Conservation (phyloP, 768 basidiomycete species). For the Pholiota microspora region DNA sequence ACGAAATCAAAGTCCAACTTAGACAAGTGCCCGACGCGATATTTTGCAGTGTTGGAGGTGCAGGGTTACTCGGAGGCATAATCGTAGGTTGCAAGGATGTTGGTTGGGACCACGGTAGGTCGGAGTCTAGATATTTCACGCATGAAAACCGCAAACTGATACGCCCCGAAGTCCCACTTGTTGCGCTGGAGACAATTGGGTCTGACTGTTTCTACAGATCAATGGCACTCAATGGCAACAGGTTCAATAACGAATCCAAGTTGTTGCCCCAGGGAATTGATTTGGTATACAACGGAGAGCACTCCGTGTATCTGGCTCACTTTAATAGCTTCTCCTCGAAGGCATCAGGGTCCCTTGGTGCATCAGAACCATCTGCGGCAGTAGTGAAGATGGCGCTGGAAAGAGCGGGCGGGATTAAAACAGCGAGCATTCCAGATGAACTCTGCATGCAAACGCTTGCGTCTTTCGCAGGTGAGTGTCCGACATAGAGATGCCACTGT, state of each 20-base stretch:
- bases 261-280: slow-evolving; percentile 40
- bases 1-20: slow-evolving; percentile 59
- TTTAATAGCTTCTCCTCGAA: slow-evolving; percentile 57
- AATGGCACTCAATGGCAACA: slow-evolving; percentile 51
- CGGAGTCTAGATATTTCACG: not conserved
- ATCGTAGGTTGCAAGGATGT: slow-evolving; percentile 61
- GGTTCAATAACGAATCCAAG: slow-evolving; percentile 29
- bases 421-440: slow-evolving; percentile 65
- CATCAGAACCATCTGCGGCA: slow-evolving; percentile 58
- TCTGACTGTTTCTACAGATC: slow-evolving; percentile 75
- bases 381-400: slow-evolving; percentile 67
- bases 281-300: slow-evolving; percentile 34
- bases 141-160: not conserved
- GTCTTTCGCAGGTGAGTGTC: slow-evolving; percentile 54
- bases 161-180: slow-evolving; percentile 50
- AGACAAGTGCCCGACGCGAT: slow-evolving; percentile 61
- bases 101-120: slow-evolving; percentile 69
- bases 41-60: slow-evolving; percentile 78
- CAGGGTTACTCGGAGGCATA: slow-evolving; percentile 67
- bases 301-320: slow-evolving; percentile 55
- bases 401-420: slow-evolving; percentile 52
- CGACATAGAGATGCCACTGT: not conserved
- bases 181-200: slow-evolving; percentile 70
- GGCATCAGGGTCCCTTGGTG: slow-evolving; percentile 70
- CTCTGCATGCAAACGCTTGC: slow-evolving; percentile 61